Conservation (phyloP, 2,329 filamentous ascomycete species). For the Monilinia fructicola region DNA sequence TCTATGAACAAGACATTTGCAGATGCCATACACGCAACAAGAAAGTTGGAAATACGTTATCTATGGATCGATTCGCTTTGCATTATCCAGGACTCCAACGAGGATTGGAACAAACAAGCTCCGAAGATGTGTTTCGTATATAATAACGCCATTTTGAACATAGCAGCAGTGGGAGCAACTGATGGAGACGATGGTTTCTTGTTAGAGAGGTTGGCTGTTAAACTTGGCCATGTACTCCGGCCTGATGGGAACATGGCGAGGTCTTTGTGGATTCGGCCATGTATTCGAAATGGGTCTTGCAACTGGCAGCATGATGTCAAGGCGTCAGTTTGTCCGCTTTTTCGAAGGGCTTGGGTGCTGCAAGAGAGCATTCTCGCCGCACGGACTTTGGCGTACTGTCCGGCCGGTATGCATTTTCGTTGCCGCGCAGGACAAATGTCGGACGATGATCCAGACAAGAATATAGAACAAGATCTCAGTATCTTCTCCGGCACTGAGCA, state of each 20-base stretch:
- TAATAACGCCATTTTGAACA: neutral
- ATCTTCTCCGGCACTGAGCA: neutral
- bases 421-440: neutral
- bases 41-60: neutral
- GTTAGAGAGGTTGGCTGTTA: neutral
- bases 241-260: neutral
- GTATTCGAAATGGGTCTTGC: neutral
- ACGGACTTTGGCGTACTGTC: neutral
- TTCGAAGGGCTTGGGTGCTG: conserved; percentile 1
- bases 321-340: neutral
- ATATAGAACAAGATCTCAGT: neutral
- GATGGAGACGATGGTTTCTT: neutral
- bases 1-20: neutral
- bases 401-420: conserved; percentile 5
- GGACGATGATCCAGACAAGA: neutral
- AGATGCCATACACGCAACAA: neutral
- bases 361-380: conserved; percentile 9
- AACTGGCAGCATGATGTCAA: neutral
- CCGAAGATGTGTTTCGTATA: conserved; percentile 8
- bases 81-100: neutral
- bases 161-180: neutral
- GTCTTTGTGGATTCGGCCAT: conserved; percentile 7
- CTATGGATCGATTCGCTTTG: conserved; percentile 13
- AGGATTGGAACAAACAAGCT: neutral
- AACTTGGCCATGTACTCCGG: neutral